A percentile compares a stretch with the other conserved stretches of the same genome.
Conservation (phyloP, 371 early-diverging fungal species). For the Saksenaea vasiformis region DNA sequence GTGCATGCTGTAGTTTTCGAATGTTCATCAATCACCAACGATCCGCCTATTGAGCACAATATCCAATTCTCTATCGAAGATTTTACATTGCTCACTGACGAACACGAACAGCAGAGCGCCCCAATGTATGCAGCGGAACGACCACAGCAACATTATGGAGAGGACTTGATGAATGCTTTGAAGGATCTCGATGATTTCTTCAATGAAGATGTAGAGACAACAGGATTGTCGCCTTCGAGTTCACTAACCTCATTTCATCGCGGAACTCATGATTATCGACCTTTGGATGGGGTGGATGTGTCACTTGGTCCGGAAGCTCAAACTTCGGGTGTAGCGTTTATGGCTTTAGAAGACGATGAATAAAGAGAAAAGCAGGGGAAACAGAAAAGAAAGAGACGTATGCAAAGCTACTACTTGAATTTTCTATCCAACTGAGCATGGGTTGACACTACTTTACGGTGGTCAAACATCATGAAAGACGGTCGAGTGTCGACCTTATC, state of each 20-base stretch:
- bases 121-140: background rate
- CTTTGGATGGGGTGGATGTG: background rate
- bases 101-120: slow-evolving; percentile 13
- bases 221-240: slow-evolving; percentile 18
- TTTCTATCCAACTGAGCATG: slow-evolving; percentile 37
- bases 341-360: slow-evolving; percentile 1
- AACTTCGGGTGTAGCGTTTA: background rate
- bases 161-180: slow-evolving; percentile 57
- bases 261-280: slow-evolving; percentile 5
- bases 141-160: slow-evolving; percentile 28
- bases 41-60: slow-evolving; percentile 44
- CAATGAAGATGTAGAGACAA: slow-evolving; percentile 51
- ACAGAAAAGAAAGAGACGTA: slow-evolving; percentile 4
- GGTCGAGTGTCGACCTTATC: slow-evolving; percentile 67
- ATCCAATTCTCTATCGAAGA: slow-evolving; percentile 54
- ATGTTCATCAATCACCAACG: slow-evolving; percentile 47
- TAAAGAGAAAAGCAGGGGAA: background rate
- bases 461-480: slow-evolving; percentile 66
- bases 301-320: slow-evolving; percentile 1
- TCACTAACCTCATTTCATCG: slow-evolving; percentile 10
- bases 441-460: slow-evolving; percentile 47
- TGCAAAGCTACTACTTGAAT: slow-evolving; percentile 11
- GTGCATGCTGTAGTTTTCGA: slow-evolving; percentile 56
- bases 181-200: slow-evolving; percentile 66
- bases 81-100: slow-evolving; percentile 45